Conservation (phyloP, 164 flowering plant genomes). For the Liriodendron chinense region DNA sequence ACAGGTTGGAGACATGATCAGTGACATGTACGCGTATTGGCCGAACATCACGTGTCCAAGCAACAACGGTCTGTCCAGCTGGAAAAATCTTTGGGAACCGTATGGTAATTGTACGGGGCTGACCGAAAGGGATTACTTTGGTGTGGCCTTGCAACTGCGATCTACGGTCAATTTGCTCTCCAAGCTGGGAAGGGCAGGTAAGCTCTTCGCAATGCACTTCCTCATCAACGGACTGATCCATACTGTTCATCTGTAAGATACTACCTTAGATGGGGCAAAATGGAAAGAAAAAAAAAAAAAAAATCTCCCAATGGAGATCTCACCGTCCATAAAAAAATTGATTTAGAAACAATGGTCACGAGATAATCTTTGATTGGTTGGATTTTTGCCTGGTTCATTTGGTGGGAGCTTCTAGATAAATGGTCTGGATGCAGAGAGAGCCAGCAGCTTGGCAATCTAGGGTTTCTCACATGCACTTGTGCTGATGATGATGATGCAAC, state of each 20-base stretch:
- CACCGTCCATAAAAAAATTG: no score
- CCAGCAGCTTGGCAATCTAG: no score
- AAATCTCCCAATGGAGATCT: no score
- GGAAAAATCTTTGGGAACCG: background rate
- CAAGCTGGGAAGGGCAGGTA: background rate
- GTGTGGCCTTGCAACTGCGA: background rate
- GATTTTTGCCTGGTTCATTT: no score
- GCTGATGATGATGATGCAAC: no score
- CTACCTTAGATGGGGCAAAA: background rate
- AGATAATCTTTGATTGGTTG: no score
- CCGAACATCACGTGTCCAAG: background rate
- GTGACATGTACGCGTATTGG: background rate
- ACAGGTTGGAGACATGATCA: background rate
- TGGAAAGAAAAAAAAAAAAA: background rate
- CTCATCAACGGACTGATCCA: background rate
- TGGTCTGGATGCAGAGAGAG: no score
- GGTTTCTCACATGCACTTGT: no score
- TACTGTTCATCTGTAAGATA: background rate
- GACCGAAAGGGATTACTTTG: background rate
- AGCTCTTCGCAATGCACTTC: no score
- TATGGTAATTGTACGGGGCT: background rate
- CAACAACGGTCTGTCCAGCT: background rate
- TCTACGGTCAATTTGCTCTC: background rate
- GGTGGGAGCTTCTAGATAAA: no score
- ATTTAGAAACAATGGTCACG: no score